phyloP scores from a whole-genome alignment of 768 basidiomycete genomes.

The Pholiota microspora region DNA sequence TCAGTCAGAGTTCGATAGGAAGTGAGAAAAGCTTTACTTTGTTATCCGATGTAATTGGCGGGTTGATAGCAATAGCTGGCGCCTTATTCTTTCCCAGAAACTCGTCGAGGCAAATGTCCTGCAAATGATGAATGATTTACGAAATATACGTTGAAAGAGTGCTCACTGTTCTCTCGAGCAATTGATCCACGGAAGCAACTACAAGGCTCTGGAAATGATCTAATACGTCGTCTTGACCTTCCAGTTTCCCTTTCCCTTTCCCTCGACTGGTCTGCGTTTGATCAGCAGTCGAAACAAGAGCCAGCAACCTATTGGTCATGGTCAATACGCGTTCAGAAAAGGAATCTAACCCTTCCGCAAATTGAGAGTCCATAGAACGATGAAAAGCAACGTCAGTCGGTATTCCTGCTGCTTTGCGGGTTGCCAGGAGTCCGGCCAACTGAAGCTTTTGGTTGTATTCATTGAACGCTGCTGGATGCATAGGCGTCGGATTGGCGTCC shows the following conservation, averaged over 20 bases:
- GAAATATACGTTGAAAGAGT: neutral
- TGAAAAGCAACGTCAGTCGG: constrained; percentile 86
- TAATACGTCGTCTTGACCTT: constrained; percentile 75
- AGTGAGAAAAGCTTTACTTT: constrained; percentile 7
- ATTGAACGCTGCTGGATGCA: constrained; percentile 36
- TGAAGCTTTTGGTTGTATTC: constrained; percentile 60
- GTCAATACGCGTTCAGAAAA: constrained; percentile 65
- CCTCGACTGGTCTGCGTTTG: constrained; percentile 27
- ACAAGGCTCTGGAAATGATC: constrained; percentile 79
- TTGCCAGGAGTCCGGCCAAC: constrained; percentile 57
- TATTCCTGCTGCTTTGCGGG: constrained; percentile 56
- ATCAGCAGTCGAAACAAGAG: constrained; percentile 45
- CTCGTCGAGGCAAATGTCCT: constrained; percentile 86
- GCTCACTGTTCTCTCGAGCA: constrained; percentile 81
- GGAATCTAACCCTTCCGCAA: constrained; percentile 69
- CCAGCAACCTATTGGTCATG: constrained; percentile 64
- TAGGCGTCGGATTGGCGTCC: neutral
- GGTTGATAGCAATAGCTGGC: constrained; percentile 60
- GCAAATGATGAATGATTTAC: neutral
- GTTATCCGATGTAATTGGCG: constrained; percentile 25
- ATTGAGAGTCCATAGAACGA: constrained; percentile 73
- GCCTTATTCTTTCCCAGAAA: constrained; percentile 68
- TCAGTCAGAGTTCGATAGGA: neutral
- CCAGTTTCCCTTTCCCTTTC: constrained; percentile 56
- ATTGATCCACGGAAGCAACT: constrained; percentile 80